phyloP scores from a whole-genome alignment of 768 basidiomycete species.

The Daedaleopsis sinensis region DNA sequence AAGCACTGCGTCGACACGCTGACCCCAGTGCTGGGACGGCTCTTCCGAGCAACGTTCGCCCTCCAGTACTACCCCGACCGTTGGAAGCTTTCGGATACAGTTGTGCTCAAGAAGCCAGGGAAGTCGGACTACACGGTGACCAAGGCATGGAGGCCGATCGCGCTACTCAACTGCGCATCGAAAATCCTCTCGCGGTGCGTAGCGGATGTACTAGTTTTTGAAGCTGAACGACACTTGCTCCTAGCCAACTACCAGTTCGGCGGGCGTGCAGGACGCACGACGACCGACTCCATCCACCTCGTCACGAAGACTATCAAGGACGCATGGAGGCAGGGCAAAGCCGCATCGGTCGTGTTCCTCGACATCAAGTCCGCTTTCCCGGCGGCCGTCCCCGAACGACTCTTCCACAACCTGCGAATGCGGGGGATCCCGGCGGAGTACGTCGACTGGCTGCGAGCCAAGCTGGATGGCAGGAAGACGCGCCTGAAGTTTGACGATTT shows the following conservation, averaged over 20 bases:
- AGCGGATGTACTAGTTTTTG: slow-evolving; percentile 7
- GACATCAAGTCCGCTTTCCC: slow-evolving; percentile 39
- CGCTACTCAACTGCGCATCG: slow-evolving; percentile 28
- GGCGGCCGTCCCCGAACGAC: slow-evolving; percentile 7
- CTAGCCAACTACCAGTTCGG: slow-evolving; percentile 28
- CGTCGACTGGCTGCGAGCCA: slow-evolving; percentile 17
- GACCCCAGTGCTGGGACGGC: slow-evolving; percentile 25
- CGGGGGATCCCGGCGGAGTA: slow-evolving; percentile 14
- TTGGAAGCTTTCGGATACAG: slow-evolving; percentile 32
- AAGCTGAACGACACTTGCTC: slow-evolving; percentile 3
- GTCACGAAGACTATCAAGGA: slow-evolving; percentile 21
- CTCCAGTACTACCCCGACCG: slow-evolving; percentile 26
- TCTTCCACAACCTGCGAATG: slow-evolving; percentile 2
- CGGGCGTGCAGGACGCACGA: slow-evolving; percentile 8
- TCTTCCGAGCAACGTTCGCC: slow-evolving; percentile 34
- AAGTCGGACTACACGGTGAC: slow-evolving; percentile 34
- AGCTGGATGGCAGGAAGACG: slow-evolving; percentile 19
- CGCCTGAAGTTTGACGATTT: no score
- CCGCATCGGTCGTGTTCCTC: slow-evolving; percentile 32
- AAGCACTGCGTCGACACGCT: slow-evolving; percentile 28
- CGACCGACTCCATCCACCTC: slow-evolving; percentile 31
- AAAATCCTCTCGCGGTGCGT: slow-evolving; percentile 26
- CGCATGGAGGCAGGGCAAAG: slow-evolving; percentile 27
- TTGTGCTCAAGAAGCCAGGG: slow-evolving; percentile 18
- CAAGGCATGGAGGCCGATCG: slow-evolving; percentile 37